phyloP scores from a whole-genome alignment of 1,139 yeast genomes.

The Lodderomyces theae region DNA sequence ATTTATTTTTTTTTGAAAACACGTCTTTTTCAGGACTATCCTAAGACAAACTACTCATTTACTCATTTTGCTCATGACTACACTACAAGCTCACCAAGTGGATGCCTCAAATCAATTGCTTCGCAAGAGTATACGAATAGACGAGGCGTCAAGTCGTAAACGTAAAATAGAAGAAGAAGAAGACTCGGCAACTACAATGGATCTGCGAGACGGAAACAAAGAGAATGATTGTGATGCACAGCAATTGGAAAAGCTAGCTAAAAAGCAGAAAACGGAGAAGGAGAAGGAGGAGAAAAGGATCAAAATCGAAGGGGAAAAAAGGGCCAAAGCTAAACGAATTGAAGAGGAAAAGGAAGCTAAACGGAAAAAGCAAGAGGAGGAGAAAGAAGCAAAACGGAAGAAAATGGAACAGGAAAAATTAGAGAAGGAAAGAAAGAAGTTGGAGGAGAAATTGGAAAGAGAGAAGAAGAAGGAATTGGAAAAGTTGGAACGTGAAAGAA shows the following conservation, averaged over 20 bases:
- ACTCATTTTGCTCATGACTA: neutral
- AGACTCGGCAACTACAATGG: too few species aligned
- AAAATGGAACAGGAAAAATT: slow-evolving; percentile 7
- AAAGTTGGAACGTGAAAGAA: slow-evolving; percentile 14
- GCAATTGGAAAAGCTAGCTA: slow-evolving; percentile 2
- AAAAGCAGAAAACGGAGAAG: neutral
- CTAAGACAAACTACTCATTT: too few species aligned
- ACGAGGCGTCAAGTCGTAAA: slow-evolving; percentile 1
- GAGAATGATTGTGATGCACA: neutral
- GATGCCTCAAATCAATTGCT: neutral
- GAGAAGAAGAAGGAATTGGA: slow-evolving; percentile 4
- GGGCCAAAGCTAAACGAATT: neutral
- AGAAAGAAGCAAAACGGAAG: slow-evolving; percentile 1
- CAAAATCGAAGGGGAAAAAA: slow-evolving; percentile 1
- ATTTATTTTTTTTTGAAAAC: too few species aligned
- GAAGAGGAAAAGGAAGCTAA: slow-evolving; percentile 4
- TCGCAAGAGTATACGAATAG: neutral
- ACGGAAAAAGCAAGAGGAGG: neutral
- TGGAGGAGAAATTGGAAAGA: slow-evolving; percentile 2
- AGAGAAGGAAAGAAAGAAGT: slow-evolving; percentile 5
- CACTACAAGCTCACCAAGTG: neutral
- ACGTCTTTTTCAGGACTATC: too few species aligned
- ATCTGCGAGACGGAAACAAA: neutral
- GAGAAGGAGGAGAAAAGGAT: slow-evolving; percentile 1
- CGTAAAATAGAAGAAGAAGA: neutral